Conservation (phyloP, 2,329 filamentous ascomycete genomes). For the Rhinocladiella similis region DNA sequence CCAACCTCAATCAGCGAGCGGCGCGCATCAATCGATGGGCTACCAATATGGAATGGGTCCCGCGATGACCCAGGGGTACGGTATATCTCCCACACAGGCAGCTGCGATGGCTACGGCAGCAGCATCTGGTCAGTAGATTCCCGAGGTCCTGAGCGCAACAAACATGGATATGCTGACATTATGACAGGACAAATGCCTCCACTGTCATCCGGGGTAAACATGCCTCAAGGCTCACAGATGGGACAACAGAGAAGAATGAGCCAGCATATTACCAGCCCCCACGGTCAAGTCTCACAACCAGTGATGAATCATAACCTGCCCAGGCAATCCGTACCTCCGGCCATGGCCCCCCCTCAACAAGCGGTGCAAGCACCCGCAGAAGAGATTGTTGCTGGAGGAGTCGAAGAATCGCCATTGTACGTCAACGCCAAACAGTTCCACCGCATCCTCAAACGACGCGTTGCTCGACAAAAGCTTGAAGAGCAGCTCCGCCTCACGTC, state of each 20-base stretch:
- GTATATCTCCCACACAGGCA: conserved; percentile 78
- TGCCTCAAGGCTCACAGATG: conserved; percentile 59
- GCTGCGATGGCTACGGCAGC: conserved; percentile 94
- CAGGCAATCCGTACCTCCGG: conserved; percentile 52
- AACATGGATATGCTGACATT: conserved; percentile 8
- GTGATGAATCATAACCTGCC: conserved; percentile 69
- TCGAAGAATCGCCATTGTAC: conserved; percentile 91
- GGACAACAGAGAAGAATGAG: conserved; percentile 66
- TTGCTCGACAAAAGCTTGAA: conserved; percentile 89
- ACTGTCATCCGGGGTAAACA: conserved; percentile 49
- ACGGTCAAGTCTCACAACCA: conserved; percentile 70
- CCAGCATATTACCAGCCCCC: conserved; percentile 71
- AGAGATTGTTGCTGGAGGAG: conserved; percentile 69
- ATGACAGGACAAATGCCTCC: conserved; percentile 32
- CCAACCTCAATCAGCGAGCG: conserved; percentile 62
- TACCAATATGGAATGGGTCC: conserved; percentile 78
- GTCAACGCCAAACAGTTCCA: conserved; percentile 99
- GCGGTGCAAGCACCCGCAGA: conserved; percentile 67
- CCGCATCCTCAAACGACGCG: conserved; percentile 88
- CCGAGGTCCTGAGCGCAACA: conserved; percentile 30
- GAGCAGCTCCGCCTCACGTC: conserved; percentile 88
- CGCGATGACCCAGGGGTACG: conserved; percentile 72
- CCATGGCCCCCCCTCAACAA: conserved; percentile 51
- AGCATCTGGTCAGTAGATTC: conserved; percentile 73
- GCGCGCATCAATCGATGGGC: conserved; percentile 69